Percentiles rank a stretch among this genome's conserved stretches.
These are phyloP conservation scores for Sequoia sempervirens DNA, from an alignment of 75 land plant genomes.

Conservation along the genomic window DNA sequence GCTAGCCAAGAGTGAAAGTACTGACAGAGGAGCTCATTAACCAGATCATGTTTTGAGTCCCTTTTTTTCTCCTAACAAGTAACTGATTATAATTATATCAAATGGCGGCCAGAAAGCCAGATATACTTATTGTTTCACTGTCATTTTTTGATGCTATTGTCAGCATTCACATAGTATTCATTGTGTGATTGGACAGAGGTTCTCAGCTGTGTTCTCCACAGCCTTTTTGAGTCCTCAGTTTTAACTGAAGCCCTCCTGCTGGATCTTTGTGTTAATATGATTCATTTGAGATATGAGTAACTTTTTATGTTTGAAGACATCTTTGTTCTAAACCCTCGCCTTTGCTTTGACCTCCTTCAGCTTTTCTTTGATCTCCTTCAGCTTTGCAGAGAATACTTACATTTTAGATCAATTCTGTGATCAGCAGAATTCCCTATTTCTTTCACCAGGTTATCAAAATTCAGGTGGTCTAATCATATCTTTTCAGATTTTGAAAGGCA, in stretches of 20 bases:
- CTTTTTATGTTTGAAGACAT: not conserved
- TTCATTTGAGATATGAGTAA: not conserved
- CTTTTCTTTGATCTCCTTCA: not conserved
- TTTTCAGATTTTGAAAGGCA: too few species aligned
- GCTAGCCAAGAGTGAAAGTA: not conserved
- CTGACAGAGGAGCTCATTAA: not conserved
- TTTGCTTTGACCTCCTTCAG: not conserved
- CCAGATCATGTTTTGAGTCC: too few species aligned
- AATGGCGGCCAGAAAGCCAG: not conserved
- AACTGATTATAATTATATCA: not conserved
- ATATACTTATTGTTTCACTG: not conserved
- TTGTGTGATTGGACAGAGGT: not conserved
- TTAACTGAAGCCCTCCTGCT: not conserved
- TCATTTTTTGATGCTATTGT: not conserved
- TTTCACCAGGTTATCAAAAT: not conserved
- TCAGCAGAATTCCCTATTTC: not conserved
- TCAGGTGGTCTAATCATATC: not conserved
- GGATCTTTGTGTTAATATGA: not conserved
- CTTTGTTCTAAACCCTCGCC: not conserved
- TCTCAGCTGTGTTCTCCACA: not conserved
- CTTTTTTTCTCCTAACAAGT: not conserved
- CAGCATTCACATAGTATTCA: not conserved
- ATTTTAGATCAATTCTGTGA: not conserved
- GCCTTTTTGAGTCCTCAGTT: not conserved
- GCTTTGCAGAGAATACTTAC: too few species aligned